phyloP scores from a whole-genome alignment of 768 basidiomycete species.

The Ramaria sp. region DNA sequence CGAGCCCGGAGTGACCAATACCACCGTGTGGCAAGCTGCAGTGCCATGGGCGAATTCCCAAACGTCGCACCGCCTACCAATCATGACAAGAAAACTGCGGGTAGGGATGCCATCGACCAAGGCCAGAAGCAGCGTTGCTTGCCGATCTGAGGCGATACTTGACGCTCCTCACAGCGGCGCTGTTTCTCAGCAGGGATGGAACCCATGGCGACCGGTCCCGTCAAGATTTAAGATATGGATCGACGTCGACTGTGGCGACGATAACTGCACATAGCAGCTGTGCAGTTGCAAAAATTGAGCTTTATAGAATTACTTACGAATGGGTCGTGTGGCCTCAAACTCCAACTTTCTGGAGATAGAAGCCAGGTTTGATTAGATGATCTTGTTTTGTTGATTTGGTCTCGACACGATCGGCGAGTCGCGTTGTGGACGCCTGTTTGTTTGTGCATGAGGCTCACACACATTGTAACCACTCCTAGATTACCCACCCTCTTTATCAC shows the following conservation, averaged over 20 bases:
- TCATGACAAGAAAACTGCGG: no score
- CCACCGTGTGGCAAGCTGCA: no score
- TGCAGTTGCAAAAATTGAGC: no score
- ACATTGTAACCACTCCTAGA: constrained; percentile 2
- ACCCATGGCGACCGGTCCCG: not conserved
- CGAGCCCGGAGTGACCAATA: no score
- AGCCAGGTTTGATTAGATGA: no score
- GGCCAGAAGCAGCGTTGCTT: not conserved
- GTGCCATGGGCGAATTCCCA: no score
- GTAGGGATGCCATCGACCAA: not conserved
- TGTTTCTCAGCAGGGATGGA: no score
- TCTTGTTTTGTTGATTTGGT: no score
- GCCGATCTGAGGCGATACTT: no score
- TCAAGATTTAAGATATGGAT: not conserved
- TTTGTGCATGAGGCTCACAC: constrained; percentile 4
- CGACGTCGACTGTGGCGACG: not conserved
- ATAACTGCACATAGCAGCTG: not conserved
- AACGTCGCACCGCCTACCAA: no score
- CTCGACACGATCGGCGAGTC: constrained; percentile 3
- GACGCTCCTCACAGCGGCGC: no score
- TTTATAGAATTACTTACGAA: not conserved
- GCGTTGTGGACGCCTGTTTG: constrained; percentile 9
- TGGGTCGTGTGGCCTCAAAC: not conserved
- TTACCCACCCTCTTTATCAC: not conserved
- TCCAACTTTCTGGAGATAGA: no score